phyloP scores from a whole-genome alignment of 2,329 filamentous ascomycete genomes.

The Pezicula neosporulosa region DNA sequence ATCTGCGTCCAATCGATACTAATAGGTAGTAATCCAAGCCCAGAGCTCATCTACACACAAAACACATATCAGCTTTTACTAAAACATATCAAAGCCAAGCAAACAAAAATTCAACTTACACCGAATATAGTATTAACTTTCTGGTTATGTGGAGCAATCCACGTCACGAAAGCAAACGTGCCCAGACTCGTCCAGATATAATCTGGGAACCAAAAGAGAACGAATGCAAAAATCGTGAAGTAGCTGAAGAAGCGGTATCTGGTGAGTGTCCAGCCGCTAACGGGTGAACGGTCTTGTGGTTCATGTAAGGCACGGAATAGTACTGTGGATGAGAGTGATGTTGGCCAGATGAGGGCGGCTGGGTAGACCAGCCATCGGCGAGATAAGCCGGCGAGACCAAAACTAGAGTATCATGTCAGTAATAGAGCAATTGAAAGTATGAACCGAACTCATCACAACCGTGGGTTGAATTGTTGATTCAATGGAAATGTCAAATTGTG shows the following conservation, averaged over 20 bases:
- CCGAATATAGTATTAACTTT: slow-evolving; percentile 70
- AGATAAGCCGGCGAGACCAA: slow-evolving; percentile 1
- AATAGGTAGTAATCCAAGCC: slow-evolving; percentile 63
- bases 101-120: slow-evolving; percentile 29
- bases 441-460: background rate
- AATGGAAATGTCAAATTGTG: background rate
- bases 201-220: slow-evolving; percentile 59
- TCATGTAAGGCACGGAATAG: slow-evolving; percentile 51
- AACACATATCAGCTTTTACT: background rate
- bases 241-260: slow-evolving; percentile 1
- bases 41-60: slow-evolving; percentile 40
- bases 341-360: slow-evolving; percentile 6
- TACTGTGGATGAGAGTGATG: slow-evolving; percentile 7
- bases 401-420: background rate
- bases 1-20: slow-evolving; percentile 76
- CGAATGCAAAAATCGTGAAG: slow-evolving; percentile 32
- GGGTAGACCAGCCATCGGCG: slow-evolving; percentile 1
- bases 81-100: background rate
- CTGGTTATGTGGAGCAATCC: slow-evolving; percentile 35
- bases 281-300: slow-evolving; percentile 47
- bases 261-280: slow-evolving; percentile 47
- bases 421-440: background rate
- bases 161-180: slow-evolving; percentile 1
- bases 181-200: slow-evolving; percentile 64
- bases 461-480: background rate